Base-by-base conservation (phyloP, 2,329 filamentous ascomycete genomes). In the Pezicula radicicola region DNA sequence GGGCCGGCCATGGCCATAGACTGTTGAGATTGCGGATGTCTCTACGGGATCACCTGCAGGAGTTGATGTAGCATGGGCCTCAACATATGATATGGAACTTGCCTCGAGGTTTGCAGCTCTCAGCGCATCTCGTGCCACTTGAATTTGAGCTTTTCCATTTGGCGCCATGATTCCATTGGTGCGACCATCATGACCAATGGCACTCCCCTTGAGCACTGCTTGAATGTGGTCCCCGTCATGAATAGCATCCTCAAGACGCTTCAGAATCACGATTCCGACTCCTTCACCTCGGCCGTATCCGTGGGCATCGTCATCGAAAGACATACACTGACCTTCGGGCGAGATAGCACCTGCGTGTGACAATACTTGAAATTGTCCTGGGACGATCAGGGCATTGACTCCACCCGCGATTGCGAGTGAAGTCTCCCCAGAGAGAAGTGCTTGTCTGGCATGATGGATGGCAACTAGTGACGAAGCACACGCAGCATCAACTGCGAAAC, bases 61-160 rank as follows among this genome's bases (percentile, higher is more conserved):
- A 0, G 89, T 94, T 39, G 89, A 89, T 3, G 89, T 94, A 18
- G 88, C 89, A 66, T 94, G 89, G 84, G 92, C 90, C 70, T 94
- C 89, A 10, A 94, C 84, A 63, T 91, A 92, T 68, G 84, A 84
- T 48, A 94, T 79, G 54, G 91, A 86, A 47, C 84, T 77, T 1
- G 89, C 87, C 62, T 91, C 84, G n/a, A 92, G 78, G 53, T 85
- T 4, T 66, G 87, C 84, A 39, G 87, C 81, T 46, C 85, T 80
- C 1, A 92, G 75, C 13, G 92, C 83, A 43, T 82, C 76, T 49
- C 80, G 79, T 60, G 87, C 91, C 12, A 92, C 72, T 21, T 80
- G 75, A 6, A 86, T 81, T 67, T 93, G 89, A 0, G 87, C 86
- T 4, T 83, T 85, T 4, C 84, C 86, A 66, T 92, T 87, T 2